Evolutionary conservation across 192 early-diverging fungal genomes (phyloP).

Genomic region (Coemansia asiatica): DNA sequence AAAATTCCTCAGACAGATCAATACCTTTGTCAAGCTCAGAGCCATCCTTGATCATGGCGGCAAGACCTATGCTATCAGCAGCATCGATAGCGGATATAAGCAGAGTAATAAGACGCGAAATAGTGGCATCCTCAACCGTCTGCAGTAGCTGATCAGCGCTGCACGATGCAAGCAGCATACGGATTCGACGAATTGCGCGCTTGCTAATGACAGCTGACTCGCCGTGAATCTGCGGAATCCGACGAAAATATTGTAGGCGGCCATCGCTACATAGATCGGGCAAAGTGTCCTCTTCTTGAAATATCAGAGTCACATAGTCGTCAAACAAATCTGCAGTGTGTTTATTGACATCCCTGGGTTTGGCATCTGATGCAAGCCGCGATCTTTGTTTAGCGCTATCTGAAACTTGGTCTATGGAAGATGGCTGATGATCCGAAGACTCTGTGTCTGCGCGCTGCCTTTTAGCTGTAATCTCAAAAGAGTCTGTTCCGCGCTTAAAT

Average conservation of each 20-base stretch:
- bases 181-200: conserved; percentile 24
- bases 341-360: background rate
- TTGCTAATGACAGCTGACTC: conserved; percentile 17
- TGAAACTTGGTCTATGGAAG: background rate
- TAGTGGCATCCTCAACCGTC: conserved; percentile 14
- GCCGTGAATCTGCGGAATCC: conserved; percentile 7
- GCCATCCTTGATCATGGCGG: conserved; percentile 37
- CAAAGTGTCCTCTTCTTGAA: conserved; percentile 36
- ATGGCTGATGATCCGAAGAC: background rate
- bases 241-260: conserved; percentile 10
- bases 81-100: conserved; percentile 30
- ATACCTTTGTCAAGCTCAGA: conserved; percentile 13
- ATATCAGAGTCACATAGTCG: conserved; percentile 26
- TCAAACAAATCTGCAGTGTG: conserved; percentile 18
- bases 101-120: conserved; percentile 26
- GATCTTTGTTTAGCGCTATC: background rate
- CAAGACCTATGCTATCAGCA: conserved; percentile 23
- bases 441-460: conserved; percentile 2
- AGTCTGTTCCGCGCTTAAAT: background rate
- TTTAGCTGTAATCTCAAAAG: background rate
- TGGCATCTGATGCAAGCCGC: background rate
- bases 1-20: conserved; percentile 21
- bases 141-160: conserved; percentile 14
- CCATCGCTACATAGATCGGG: background rate
- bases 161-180: conserved; percentile 20